Evolutionary conservation across 257 asterid species (phyloP).

Genomic region (Lavandula angustifolia): DNA sequence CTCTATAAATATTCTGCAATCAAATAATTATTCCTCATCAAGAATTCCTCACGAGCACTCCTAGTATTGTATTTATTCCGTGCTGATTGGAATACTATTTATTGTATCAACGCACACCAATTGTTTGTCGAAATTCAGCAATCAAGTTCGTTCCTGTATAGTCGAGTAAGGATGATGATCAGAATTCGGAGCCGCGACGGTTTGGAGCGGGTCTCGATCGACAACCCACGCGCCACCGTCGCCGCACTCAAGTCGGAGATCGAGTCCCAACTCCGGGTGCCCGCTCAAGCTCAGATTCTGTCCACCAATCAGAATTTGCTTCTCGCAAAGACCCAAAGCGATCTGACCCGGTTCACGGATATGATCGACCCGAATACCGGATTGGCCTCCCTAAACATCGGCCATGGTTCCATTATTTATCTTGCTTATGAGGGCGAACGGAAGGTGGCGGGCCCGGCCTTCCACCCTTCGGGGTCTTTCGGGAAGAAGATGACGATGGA

Average conservation of each 20-base stretch:
- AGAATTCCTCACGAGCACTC: not conserved
- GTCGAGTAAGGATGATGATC: slow-evolving; percentile 70
- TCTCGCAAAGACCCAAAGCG: slow-evolving; percentile 68
- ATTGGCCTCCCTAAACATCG: slow-evolving; percentile 53
- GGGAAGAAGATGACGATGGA: slow-evolving; percentile 99
- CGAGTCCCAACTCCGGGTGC: slow-evolving; percentile 80
- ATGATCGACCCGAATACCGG: slow-evolving; percentile 55
- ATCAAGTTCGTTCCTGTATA: not conserved
- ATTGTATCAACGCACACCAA: slow-evolving; percentile 31
- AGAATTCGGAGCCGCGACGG: slow-evolving; percentile 99
- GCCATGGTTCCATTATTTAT: slow-evolving; percentile 78
- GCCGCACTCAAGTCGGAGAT: slow-evolving; percentile 64
- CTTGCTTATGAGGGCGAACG: slow-evolving; percentile 91
- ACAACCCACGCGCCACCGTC: slow-evolving; percentile 64
- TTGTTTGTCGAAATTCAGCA: slow-evolving; percentile 32
- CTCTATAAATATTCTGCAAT: slow-evolving; percentile 28
- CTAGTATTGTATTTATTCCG: not conserved
- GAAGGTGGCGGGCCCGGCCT: slow-evolving; percentile 64
- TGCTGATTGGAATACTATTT: not conserved
- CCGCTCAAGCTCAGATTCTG: slow-evolving; percentile 69
- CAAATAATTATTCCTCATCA: not conserved
- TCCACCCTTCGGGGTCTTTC: slow-evolving; percentile 80
- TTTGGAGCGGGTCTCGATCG: slow-evolving; percentile 81
- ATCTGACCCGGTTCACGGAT: slow-evolving; percentile 62
- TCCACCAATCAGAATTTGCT: slow-evolving; percentile 85